Conservation (phyloP, 257 asterid species). For the Gentiana macrophylla region DNA sequence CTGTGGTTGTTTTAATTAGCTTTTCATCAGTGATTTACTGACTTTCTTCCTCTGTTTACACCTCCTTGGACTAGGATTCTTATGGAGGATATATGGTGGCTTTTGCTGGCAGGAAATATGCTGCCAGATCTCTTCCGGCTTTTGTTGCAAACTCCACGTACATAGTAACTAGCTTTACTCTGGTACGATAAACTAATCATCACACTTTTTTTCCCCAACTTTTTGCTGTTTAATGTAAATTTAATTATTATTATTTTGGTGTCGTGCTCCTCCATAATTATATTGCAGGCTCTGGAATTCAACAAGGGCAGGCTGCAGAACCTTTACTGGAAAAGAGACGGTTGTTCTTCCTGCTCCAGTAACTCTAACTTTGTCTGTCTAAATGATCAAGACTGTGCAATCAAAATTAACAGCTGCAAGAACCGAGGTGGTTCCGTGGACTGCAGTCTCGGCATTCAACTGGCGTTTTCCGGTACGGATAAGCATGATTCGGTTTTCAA, state of each 20-base stretch:
- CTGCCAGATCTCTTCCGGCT: constrained; percentile 85
- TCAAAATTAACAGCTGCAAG: constrained; percentile 53
- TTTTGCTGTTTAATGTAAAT: background rate
- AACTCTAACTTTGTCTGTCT: constrained; percentile 62
- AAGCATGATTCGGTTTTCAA: constrained; percentile 73
- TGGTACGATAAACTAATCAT: constrained; percentile 36
- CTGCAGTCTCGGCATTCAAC: constrained; percentile 88
- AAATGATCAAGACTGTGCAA: constrained; percentile 83
- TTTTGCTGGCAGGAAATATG: constrained; percentile 86
- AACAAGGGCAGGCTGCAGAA: constrained; percentile 89
- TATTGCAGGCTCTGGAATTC: constrained; percentile 71
- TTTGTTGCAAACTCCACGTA: constrained; percentile 60
- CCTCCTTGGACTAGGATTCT: constrained; percentile 35
- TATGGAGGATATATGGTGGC: constrained; percentile 98
- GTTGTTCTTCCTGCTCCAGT: constrained; percentile 61
- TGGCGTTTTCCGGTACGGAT: constrained; percentile 91
- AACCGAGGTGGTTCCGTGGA: constrained; percentile 74
- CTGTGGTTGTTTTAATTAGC: no score
- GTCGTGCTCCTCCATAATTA: background rate
- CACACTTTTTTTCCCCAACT: background rate
- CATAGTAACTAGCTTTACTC: constrained; percentile 84
- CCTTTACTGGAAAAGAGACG: constrained; percentile 89
- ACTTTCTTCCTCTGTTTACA: background rate
- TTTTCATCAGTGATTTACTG: no score
- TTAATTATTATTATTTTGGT: background rate